These are phyloP conservation scores for Anthracocystis setariae DNA, from an alignment of 1,284 basidiomycete species.

Conservation along the genomic window DNA sequence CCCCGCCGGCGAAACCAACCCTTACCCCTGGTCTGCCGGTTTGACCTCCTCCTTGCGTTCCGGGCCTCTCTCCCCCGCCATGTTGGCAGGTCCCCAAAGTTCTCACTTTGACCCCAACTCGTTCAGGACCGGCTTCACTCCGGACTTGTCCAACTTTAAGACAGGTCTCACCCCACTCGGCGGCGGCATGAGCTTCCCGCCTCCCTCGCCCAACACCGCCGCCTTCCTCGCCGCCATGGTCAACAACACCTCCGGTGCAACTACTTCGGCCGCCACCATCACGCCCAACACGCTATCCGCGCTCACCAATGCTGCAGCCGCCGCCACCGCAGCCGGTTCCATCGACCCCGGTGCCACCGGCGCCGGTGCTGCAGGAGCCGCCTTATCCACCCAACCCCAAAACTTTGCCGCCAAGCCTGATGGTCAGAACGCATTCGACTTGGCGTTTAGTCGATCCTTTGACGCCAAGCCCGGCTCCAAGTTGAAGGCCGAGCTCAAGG, in stretches of 20 bases:
- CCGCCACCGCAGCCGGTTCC: slow-evolving; percentile 15
- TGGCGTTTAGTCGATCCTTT: slow-evolving; percentile 53
- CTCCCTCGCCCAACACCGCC: slow-evolving; percentile 87
- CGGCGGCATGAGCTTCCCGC: slow-evolving; percentile 74
- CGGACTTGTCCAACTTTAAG: slow-evolving; percentile 70
- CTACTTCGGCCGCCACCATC: slow-evolving; percentile 70
- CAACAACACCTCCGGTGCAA: slow-evolving; percentile 69
- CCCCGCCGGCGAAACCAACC: slow-evolving; percentile 74
- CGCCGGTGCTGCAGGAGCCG: slow-evolving; percentile 8
- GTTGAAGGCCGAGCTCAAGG: slow-evolving; percentile 36
- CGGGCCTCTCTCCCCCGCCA: slow-evolving; percentile 91
- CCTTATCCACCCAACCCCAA: slow-evolving; percentile 41
- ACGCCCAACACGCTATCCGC: slow-evolving; percentile 80
- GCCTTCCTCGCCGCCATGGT: slow-evolving; percentile 94
- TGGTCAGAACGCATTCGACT: slow-evolving; percentile 49
- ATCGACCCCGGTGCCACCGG: slow-evolving; percentile 19
- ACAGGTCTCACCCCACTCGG: slow-evolving; percentile 72
- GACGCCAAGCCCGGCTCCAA: slow-evolving; percentile 31
- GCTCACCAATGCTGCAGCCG: slow-evolving; percentile 32
- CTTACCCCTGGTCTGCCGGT: slow-evolving; percentile 52
- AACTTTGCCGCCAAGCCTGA: slow-evolving; percentile 41
- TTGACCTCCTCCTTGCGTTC: slow-evolving; percentile 78
- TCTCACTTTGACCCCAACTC: slow-evolving; percentile 76
- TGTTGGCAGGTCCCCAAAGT: slow-evolving; percentile 84
- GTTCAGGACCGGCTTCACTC: slow-evolving; percentile 81